A percentile compares a stretch with the other conserved stretches of the same genome.
Conservation (phyloP, 768 basidiomycete species). For the Naganishia vaughanmartiniae region DNA sequence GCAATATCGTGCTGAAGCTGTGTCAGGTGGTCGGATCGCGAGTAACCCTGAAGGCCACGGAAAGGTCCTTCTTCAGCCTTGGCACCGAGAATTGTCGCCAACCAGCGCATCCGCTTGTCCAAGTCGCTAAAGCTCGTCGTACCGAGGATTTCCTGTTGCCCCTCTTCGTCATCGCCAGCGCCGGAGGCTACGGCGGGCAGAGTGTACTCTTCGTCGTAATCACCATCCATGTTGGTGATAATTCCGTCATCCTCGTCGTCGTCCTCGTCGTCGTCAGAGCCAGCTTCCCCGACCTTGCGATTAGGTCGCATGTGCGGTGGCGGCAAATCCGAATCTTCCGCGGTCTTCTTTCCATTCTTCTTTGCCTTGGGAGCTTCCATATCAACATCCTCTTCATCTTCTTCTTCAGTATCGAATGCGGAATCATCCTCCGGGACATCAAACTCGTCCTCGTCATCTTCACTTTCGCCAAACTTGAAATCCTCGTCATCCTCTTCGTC, state of each 20-base stretch:
- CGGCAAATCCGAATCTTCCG: constrained; percentile 38
- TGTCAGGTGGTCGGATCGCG: constrained; percentile 82
- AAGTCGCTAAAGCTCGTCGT: constrained; percentile 49
- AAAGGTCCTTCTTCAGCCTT: constrained; percentile 38
- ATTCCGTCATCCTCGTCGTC: constrained; percentile 45
- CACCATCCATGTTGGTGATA: constrained; percentile 48
- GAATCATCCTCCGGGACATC: constrained; percentile 26
- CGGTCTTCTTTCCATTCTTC: constrained; percentile 37
- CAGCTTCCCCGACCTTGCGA: constrained; percentile 29
- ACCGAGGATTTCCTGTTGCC: constrained; percentile 48
- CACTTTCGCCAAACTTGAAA: constrained; percentile 34
- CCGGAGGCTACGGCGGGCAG: constrained; percentile 42
- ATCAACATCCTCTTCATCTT: constrained; percentile 40
- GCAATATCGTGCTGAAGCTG: constrained; percentile 86
- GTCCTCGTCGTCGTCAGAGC: constrained; percentile 33
- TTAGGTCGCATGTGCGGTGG: constrained; percentile 45
- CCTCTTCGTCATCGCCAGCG: constrained; percentile 36
- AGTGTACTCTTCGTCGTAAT: constrained; percentile 46
- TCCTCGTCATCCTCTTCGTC: not conserved
- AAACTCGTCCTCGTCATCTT: constrained; percentile 37
- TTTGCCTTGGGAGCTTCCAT: constrained; percentile 34
- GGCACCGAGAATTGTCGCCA: constrained; percentile 48
- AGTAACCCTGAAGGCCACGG: constrained; percentile 52
- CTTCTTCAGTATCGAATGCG: constrained; percentile 20
- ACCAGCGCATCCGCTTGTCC: constrained; percentile 52